Evolutionary conservation across 495 filamentous ascomycete genomes (phyloP).

Genomic region (Penicillium salamii): DNA sequence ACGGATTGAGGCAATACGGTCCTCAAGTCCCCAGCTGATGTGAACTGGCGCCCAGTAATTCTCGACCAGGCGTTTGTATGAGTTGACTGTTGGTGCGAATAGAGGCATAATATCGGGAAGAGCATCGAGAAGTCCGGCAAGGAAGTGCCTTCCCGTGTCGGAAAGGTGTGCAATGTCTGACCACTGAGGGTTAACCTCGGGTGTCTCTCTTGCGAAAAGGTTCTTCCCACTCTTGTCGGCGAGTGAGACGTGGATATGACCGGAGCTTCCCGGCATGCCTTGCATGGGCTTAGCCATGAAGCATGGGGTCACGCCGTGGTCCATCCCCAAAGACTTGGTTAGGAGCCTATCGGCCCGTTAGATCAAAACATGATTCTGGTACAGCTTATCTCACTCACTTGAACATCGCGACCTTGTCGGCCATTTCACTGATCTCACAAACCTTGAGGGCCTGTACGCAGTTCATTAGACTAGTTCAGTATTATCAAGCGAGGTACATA

Average conservation of each 20-base stretch:
- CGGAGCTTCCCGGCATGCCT: constrained; percentile 82
- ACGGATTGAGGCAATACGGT: constrained; percentile 82
- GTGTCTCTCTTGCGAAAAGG: constrained; percentile 66
- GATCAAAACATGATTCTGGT: neutral
- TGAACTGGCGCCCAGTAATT: constrained; percentile 98
- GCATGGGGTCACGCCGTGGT: constrained; percentile 83
- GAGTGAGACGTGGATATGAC: constrained; percentile 83
- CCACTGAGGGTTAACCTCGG: constrained; percentile 63
- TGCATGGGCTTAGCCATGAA: constrained; percentile 96
- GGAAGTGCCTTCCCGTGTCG: constrained; percentile 81
- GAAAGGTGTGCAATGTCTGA: constrained; percentile 72
- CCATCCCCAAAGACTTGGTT: constrained; percentile 74
- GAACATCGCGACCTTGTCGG: constrained; percentile 80
- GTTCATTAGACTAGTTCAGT: constrained; percentile 4
- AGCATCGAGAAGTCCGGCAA: constrained; percentile 81
- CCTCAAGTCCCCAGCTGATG: constrained; percentile 90
- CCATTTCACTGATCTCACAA: constrained; percentile 71
- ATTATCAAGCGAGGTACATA: constrained; percentile 17
- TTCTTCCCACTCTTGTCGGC: constrained; percentile 64
- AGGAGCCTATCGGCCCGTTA: constrained; percentile 50
- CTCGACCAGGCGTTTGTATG: constrained; percentile 92
- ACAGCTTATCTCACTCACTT: constrained; percentile 51
- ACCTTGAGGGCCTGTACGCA: constrained; percentile 60
- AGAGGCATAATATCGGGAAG: constrained; percentile 92
- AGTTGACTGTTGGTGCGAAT: constrained; percentile 87